Conservation (phyloP, 202 grass and related monocot genomes). For the Zizania palustris region DNA sequence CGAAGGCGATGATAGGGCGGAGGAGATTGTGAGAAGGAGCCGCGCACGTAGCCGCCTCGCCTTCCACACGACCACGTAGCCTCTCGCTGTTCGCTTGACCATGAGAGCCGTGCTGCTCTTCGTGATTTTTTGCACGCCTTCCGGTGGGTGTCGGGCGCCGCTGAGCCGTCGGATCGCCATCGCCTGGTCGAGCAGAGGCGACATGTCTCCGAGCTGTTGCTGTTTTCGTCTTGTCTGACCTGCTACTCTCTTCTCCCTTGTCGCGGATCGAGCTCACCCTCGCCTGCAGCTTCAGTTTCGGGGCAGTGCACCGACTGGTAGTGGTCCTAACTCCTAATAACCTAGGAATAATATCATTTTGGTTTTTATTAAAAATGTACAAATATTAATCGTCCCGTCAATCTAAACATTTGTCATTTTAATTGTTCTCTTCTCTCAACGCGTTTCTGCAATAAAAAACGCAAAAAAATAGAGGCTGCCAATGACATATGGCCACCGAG, state of each 20-base stretch:
- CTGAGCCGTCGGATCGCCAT: background rate
- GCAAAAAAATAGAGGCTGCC: too few species aligned
- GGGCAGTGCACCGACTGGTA: background rate
- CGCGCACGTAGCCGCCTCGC: constrained; percentile 57
- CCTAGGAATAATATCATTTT: too few species aligned
- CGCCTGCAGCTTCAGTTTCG: background rate
- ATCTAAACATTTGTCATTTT: too few species aligned
- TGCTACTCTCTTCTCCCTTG: too few species aligned
- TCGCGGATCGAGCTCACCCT: too few species aligned
- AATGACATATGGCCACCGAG: too few species aligned
- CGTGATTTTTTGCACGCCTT: background rate
- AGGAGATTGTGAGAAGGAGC: constrained; percentile 45
- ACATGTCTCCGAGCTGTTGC: background rate
- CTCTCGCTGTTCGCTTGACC: background rate
- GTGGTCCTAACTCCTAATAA: too few species aligned
- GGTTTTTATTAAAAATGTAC: too few species aligned
- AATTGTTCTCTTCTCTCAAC: too few species aligned
- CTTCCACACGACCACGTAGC: constrained; percentile 51
- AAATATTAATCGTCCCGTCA: too few species aligned
- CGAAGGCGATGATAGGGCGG: background rate
- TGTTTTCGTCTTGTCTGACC: background rate
- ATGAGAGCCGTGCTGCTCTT: background rate
- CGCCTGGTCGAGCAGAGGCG: background rate
- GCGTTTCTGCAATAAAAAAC: too few species aligned
- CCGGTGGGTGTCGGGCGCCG: background rate